Base-by-base conservation (phyloP, 352 stramenopile species). In the Phytophthora aleatoria region DNA sequence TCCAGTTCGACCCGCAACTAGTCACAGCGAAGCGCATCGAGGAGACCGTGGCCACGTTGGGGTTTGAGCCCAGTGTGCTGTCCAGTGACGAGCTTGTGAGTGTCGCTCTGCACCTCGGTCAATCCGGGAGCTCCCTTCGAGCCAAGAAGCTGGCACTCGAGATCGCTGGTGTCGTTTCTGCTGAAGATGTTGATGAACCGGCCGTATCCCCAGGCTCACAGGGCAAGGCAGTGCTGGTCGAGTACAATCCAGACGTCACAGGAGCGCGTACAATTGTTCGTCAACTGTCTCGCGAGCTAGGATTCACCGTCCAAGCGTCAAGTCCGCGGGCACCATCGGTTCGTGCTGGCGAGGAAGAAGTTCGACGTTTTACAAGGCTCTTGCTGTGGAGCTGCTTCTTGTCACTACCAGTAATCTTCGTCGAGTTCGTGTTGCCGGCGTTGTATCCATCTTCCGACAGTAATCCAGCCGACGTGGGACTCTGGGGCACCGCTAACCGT, bases 21-120 rank as follows among this genome's bases (percentile, higher is more conserved):
- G 44, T 83, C 15, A 75, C 91, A 1, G 67, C 89, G 4, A 73
- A 91, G 13, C 50, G 52, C 10, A 84, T 97, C 45, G 83, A 92
- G 54, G 50, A 76, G 7, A 79, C 89, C 13, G 76, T 92, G 28
- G 60, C 57, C 10, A 83, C 73, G 1, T 73, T 92, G 41, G 90
- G 90, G 2, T 97, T 96, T 62, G 75, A 88, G 20, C 73, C 85
- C 5, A 79, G 64, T 12, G 71, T 83, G 12, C 45, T 87, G 43
- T 76, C 74, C 10, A 79, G 71, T 50, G 82, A 88, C 10, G 75
- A 76, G 11, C 58, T 87, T 20, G 77, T 86, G 30, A 72, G 75
- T 16, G 60, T 92, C 27, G 68, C 90, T 41, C 54, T 92, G 26
- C 74, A 88, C 15, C 54, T 89, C 15, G 74, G 71, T 3, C 67